Percentiles rank a stretch among this genome's conserved stretches.
Evolutionary conservation across 73 alveolate genomes (phyloP).

Genomic region (Blepharisma stoltei): DNA sequence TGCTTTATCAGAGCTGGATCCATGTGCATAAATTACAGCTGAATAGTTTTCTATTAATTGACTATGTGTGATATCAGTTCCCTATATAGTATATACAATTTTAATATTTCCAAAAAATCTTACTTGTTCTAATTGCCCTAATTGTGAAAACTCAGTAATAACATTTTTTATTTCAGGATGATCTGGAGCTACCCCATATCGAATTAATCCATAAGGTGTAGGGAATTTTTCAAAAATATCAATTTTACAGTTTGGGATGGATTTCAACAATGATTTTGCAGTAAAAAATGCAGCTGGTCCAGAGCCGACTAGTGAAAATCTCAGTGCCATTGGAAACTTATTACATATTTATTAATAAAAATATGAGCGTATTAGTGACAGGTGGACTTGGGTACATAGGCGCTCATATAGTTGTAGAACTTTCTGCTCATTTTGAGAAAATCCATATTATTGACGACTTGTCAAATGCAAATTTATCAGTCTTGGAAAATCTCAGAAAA

Average conservation of each 20-base stretch:
- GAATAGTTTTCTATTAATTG: conserved; percentile 55
- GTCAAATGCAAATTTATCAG: conserved; percentile 62
- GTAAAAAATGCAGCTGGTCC: conserved; percentile 91
- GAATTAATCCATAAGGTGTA: conserved; percentile 75
- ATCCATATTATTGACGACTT: conserved; percentile 82
- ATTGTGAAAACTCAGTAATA: conserved; percentile 54
- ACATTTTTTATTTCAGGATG: conserved; percentile 69
- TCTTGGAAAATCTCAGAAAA: conserved; percentile 58
- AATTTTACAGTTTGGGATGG: conserved; percentile 53
- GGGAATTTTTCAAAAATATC: conserved; percentile 72
- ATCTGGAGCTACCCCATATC: conserved; percentile 91
- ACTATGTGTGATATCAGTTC: conserved; percentile 42
- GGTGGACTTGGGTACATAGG: conserved; percentile 98
- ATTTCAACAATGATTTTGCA: conserved; percentile 52
- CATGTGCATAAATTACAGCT: conserved; percentile 72
- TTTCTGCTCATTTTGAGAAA: conserved; percentile 57
- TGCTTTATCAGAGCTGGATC: conserved; percentile 57
- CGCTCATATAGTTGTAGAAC: conserved; percentile 88
- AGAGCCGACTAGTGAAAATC: conserved; percentile 68
- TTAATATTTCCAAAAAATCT: conserved; percentile 70
- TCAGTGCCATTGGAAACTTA: conserved; percentile 14
- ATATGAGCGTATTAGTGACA: conserved; percentile 81
- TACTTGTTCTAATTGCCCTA: conserved; percentile 42
- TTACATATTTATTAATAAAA: not conserved
- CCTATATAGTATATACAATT: conserved; percentile 52